These are phyloP conservation scores for Mucor ambiguus DNA, from an alignment of 371 early-diverging fungal genomes.

Conservation along the genomic window DNA sequence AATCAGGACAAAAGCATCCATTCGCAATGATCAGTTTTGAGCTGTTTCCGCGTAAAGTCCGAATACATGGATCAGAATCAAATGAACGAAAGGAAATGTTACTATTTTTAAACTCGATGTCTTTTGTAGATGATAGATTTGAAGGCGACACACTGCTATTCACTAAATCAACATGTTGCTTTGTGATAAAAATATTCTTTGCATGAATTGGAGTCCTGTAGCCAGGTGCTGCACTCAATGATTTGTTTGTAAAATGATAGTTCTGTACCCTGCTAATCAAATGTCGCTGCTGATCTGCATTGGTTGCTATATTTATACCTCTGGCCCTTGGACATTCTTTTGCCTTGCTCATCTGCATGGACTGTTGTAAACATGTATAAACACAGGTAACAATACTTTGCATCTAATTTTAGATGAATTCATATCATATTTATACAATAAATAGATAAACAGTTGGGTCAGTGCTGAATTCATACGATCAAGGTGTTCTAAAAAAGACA, in stretches of 20 bases:
- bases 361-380: too few species aligned
- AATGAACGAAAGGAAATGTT: background rate
- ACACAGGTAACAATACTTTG: background rate
- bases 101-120: background rate
- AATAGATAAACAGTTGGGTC: background rate
- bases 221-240: background rate
- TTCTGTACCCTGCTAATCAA: background rate
- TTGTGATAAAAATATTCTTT: background rate
- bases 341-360: background rate
- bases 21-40: background rate
- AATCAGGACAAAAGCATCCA: background rate
- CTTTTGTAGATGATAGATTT: background rate
- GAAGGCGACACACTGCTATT: background rate
- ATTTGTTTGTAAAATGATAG: background rate
- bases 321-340: background rate
- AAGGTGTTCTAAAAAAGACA: background rate
- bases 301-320: background rate
- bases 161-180: background rate
- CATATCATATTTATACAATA: background rate
- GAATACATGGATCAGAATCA: background rate
- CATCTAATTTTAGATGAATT: background rate
- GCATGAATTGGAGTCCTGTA: too few species aligned
- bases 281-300: background rate
- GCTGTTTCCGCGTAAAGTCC: background rate
- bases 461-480: background rate